Evolutionary conservation across 1,284 basidiomycete genomes (phyloP).

Genomic region (Melampsora occidentalis): DNA sequence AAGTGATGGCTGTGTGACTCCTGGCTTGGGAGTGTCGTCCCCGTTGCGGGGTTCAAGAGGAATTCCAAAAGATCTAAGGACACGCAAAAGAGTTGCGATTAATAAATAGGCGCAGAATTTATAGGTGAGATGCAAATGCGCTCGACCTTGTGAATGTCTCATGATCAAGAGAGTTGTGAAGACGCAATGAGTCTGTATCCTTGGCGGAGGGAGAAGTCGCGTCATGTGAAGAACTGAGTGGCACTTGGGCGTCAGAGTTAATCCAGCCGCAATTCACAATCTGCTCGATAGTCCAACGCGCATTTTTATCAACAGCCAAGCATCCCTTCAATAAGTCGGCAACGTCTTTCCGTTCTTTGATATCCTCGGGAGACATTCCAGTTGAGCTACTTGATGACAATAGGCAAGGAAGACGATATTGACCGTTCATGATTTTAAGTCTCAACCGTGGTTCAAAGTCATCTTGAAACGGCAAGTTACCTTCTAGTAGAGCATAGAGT

Average conservation of each 20-base stretch:
- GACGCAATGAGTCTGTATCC: background rate
- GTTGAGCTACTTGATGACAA: background rate
- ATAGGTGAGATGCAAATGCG: background rate
- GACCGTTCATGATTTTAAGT: slow-evolving; percentile 82
- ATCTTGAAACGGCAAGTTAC: slow-evolving; percentile 76
- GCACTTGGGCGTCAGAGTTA: background rate
- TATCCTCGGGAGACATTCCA: slow-evolving; percentile 13
- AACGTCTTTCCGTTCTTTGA: slow-evolving; percentile 10
- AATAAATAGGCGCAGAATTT: background rate
- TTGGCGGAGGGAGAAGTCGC: background rate
- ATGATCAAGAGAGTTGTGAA: background rate
- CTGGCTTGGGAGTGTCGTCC: background rate
- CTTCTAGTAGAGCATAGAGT: slow-evolving; percentile 74
- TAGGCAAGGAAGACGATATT: slow-evolving; percentile 56
- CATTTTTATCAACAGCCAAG: slow-evolving; percentile 13
- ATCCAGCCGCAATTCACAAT: slow-evolving; percentile 18
- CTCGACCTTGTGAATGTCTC: background rate
- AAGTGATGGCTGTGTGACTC: background rate
- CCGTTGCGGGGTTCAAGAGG: background rate
- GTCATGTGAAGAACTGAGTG: background rate
- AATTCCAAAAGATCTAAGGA: slow-evolving; percentile 1
- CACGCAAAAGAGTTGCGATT: background rate
- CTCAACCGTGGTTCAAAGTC: slow-evolving; percentile 82
- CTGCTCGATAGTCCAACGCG: slow-evolving; percentile 24
- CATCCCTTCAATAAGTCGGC: slow-evolving; percentile 31